Evolutionary conservation across 768 basidiomycete species (phyloP).

Genomic region (Lentinula sp.): DNA sequence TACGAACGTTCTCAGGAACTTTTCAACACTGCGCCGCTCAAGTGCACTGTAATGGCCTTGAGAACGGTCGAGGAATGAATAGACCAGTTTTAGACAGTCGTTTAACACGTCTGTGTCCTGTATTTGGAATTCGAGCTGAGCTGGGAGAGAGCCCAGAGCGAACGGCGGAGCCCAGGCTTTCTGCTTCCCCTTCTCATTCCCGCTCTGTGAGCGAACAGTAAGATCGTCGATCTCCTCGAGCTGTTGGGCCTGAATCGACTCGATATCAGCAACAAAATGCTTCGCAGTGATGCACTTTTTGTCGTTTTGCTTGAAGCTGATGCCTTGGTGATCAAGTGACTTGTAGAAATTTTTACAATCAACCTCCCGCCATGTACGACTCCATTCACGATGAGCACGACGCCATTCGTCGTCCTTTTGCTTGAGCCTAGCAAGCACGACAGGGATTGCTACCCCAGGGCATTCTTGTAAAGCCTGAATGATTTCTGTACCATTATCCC

Average conservation of each 20-base stretch:
- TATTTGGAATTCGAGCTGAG: slow-evolving; percentile 78
- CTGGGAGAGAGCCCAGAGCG: slow-evolving; percentile 41
- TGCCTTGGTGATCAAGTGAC: slow-evolving; percentile 92
- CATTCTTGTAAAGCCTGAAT: slow-evolving; percentile 87
- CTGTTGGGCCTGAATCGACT: slow-evolving; percentile 59
- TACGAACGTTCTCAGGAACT: slow-evolving; percentile 79
- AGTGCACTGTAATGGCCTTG: slow-evolving; percentile 64
- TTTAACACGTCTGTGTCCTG: slow-evolving; percentile 75
- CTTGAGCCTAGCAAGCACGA: slow-evolving; percentile 84
- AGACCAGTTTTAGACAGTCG: slow-evolving; percentile 86
- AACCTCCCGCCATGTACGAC: slow-evolving; percentile 93
- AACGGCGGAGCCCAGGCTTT: slow-evolving; percentile 29
- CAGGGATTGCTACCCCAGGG: slow-evolving; percentile 85
- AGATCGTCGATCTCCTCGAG: slow-evolving; percentile 23
- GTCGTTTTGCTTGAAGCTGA: slow-evolving; percentile 92
- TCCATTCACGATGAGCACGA: slow-evolving; percentile 90
- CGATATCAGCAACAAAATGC: slow-evolving; percentile 76
- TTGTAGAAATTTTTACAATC: slow-evolving; percentile 99
- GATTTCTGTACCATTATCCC: slow-evolving; percentile 68
- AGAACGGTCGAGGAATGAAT: slow-evolving; percentile 86
- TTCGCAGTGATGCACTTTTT: slow-evolving; percentile 89
- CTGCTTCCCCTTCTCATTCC: slow-evolving; percentile 23
- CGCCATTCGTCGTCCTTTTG: slow-evolving; percentile 98
- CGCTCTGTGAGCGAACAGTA: slow-evolving; percentile 3
- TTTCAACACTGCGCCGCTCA: slow-evolving; percentile 81